Conservation (phyloP, 1,284 basidiomycete species). For the Ustilago nuda region DNA sequence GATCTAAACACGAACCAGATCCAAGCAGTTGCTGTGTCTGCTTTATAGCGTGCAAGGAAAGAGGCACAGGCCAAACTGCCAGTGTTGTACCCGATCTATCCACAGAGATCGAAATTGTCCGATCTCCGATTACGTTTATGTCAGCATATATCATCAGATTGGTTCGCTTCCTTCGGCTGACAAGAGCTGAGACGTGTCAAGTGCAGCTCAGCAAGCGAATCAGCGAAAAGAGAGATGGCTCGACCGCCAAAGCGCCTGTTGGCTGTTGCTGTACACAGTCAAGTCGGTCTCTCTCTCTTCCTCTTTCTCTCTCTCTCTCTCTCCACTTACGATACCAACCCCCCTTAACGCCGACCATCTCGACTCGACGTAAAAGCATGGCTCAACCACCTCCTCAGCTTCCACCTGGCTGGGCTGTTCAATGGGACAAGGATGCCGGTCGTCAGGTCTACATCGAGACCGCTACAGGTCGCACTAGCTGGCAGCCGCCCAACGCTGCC, state of each 20-base stretch:
- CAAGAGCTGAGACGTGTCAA: background rate
- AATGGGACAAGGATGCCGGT: conserved; percentile 86
- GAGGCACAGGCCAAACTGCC: background rate
- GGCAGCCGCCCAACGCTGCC: conserved; percentile 65
- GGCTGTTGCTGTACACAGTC: background rate
- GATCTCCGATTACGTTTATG: too few species aligned
- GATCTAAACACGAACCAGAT: background rate
- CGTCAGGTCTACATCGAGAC: conserved; percentile 82
- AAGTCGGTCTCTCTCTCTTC: background rate
- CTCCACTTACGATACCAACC: background rate
- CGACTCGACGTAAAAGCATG: conserved; percentile 18
- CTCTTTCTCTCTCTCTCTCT: background rate
- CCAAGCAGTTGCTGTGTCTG: background rate
- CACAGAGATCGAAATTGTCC: too few species aligned
- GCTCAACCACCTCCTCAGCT: conserved; percentile 70
- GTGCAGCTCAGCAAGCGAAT: background rate
- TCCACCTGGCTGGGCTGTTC: conserved; percentile 87
- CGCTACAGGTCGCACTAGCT: conserved; percentile 68
- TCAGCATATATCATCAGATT: too few species aligned
- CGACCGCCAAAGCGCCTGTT: background rate
- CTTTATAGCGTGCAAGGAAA: conserved; percentile 14
- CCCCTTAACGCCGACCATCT: background rate
- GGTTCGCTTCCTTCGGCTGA: background rate
- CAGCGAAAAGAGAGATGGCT: background rate
- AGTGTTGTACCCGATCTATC: too few species aligned